A percentile compares a stretch with the other conserved stretches of the same genome.
Conservation (phyloP, 257 asterid species). For the Forsythia suspensa region DNA sequence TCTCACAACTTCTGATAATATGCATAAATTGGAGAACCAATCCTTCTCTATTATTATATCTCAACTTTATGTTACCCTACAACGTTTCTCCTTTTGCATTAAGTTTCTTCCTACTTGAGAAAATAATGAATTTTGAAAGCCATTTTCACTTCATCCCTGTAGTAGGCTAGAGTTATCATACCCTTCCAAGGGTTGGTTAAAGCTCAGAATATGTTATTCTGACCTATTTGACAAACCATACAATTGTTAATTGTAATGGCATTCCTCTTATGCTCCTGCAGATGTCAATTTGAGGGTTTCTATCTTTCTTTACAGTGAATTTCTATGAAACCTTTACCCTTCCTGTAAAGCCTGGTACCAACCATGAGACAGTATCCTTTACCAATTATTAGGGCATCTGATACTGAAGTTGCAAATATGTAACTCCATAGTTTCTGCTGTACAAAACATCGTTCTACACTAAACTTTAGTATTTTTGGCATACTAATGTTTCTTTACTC, state of each 20-base stretch:
- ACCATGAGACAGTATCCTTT: background rate
- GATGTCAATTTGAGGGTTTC: background rate
- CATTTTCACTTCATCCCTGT: background rate
- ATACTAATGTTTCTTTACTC: conserved; percentile 20
- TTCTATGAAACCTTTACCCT: conserved; percentile 1
- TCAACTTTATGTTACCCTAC: background rate
- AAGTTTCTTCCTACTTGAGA: background rate
- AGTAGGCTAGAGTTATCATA: conserved; percentile 3
- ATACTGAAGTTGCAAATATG: background rate
- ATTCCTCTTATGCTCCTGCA: background rate
- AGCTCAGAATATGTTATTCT: background rate
- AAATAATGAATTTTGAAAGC: background rate
- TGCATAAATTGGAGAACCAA: background rate
- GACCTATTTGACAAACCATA: background rate
- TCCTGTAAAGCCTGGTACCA: conserved; percentile 2
- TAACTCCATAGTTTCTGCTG: background rate
- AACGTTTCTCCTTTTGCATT: background rate
- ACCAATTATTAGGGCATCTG: conserved; percentile 7
- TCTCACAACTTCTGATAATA: background rate
- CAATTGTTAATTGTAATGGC: background rate
- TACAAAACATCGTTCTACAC: background rate
- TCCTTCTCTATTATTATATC: background rate
- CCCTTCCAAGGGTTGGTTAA: background rate
- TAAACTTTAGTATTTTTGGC: conserved; percentile 6
- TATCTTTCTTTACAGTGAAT: background rate